A percentile compares a stretch with the other conserved stretches of the same genome.
These are phyloP conservation scores for Manihot esculenta DNA, from an alignment of 441 rosid species.

Conservation along the genomic window DNA sequence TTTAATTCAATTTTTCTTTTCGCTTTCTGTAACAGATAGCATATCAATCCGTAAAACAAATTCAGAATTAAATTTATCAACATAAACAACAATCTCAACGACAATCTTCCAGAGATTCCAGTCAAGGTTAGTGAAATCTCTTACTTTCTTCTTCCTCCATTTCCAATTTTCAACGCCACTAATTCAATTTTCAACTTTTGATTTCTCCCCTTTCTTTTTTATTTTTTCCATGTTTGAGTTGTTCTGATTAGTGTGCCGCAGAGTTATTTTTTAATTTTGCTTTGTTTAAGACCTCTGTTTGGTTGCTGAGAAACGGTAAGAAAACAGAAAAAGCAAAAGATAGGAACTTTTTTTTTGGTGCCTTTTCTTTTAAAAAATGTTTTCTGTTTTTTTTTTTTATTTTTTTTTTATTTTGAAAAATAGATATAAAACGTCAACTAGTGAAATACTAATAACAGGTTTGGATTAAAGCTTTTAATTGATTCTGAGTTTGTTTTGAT, in stretches of 20 bases:
- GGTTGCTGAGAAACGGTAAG: slow-evolving; percentile 55
- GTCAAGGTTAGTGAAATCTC: slow-evolving; percentile 36
- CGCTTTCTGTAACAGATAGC: neutral
- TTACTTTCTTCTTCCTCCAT: slow-evolving; percentile 13
- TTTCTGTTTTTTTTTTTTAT: slow-evolving; percentile 3
- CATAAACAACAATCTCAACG: neutral
- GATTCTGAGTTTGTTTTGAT: slow-evolving; percentile 19
- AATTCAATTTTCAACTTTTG: neutral
- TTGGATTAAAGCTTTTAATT: slow-evolving; percentile 8
- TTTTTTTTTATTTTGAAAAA: slow-evolving; percentile 15
- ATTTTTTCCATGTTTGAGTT: too few relatives aligned
- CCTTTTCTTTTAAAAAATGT: neutral
- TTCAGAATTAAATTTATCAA: slow-evolving; percentile 6
- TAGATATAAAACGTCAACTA: slow-evolving; percentile 28
- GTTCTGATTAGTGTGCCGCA: slow-evolving; percentile 23
- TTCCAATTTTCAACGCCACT: neutral
- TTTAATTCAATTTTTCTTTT: neutral
- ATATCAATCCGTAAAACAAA: slow-evolving; percentile 1
- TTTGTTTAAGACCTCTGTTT: slow-evolving; percentile 35
- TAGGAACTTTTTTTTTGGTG: neutral
- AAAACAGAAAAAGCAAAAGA: slow-evolving; percentile 12
- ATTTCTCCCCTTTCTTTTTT: neutral
- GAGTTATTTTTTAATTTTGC: neutral
- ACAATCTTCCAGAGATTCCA: slow-evolving; percentile 17
- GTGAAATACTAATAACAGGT: slow-evolving; percentile 27